A percentile compares a stretch with the other conserved stretches of the same genome.
These are phyloP conservation scores for Phytopythium mirpurense DNA, from an alignment of 352 stramenopile species.

Conservation along the genomic window DNA sequence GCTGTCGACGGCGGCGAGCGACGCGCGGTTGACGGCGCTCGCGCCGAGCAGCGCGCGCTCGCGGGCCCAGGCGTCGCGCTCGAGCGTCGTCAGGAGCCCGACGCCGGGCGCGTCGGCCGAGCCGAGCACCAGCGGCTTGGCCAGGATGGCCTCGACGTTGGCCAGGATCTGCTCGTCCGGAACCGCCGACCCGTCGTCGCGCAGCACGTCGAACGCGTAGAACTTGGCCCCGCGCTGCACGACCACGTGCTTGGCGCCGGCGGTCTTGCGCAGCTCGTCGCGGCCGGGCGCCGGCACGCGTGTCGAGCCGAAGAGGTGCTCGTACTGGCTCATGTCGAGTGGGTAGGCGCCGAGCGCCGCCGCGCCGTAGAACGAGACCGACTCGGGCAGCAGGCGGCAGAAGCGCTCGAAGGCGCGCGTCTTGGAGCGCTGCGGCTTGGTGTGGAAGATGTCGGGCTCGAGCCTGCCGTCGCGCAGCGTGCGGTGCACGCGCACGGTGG, in stretches of 20 bases:
- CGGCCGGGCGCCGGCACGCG: constrained; percentile 57
- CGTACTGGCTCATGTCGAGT: constrained; percentile 92
- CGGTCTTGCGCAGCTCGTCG: constrained; percentile 68
- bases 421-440: constrained; percentile 77
- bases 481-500: constrained; percentile 73
- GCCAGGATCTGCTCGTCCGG: constrained; percentile 77
- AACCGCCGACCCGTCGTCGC: constrained; percentile 45
- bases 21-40: constrained; percentile 74
- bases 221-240: constrained; percentile 86
- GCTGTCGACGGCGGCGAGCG: constrained; percentile 78
- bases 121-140: constrained; percentile 38
- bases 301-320: constrained; percentile 83
- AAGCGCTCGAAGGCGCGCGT: constrained; percentile 79
- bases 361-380: constrained; percentile 85
- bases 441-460: constrained; percentile 87
- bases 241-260: constrained; percentile 69
- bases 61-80: constrained; percentile 79
- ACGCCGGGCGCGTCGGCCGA: constrained; percentile 40
- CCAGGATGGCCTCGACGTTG: constrained; percentile 80
- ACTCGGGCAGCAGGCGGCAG: constrained; percentile 76
- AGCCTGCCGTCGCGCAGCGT: constrained; percentile 78
- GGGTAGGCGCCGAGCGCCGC: constrained; percentile 82
- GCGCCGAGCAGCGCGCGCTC: constrained; percentile 49
- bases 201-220: constrained; percentile 85
- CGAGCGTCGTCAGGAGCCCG: constrained; percentile 75